Base-by-base conservation (phyloP, 495 filamentous ascomycete species). In the Lophiostoma macrostomum region DNA sequence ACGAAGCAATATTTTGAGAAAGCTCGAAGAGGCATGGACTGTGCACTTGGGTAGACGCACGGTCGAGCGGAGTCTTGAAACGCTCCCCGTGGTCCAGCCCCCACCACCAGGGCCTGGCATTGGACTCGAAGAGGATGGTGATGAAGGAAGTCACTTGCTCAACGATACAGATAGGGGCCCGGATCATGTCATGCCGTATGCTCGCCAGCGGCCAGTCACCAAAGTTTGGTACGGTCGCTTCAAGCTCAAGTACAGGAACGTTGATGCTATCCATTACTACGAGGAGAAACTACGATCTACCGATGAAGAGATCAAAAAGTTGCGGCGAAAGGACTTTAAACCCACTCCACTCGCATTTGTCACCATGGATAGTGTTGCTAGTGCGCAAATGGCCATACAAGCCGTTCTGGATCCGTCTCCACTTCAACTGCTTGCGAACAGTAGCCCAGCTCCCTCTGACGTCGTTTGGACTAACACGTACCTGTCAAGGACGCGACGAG, bases 391-490 rank as follows among this genome's bases (percentile, higher is more conserved):
- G 86, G 88, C 90, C 13, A 84, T 94, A 34, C 93, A 99, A 67
- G 88, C 94, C 0, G 82, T 90, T 4, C 79, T 99, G 23, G 91
- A 96, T 62, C 89, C 93, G 1, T 82, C 84, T 19, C 94, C 94
- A 10, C 83, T 87, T 62, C 83, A 84, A 42, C 73, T 97, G n/a
- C 72, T 91, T 16, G 90, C 90, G 11, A 87, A 88, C 25, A 81
- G 86, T 45, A 89, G 91, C 1, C 93, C 93, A 0, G 81, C 90
- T 1, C 93, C 93, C 2, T 80, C 86, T 1, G 90, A 96, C 67
- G 80, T 99, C 16, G 79, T 95, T 2, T 99, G 93, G 93, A 75
- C 75, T 43, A 97, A 97, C 60, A 96, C 88, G 0, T 99, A 97
- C 58, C 66, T 89, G n/a, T 78, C 91, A 6, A 82, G 86, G 5